phyloP scores from a whole-genome alignment of 1,139 yeast genomes.

The Yarrowia galli region DNA sequence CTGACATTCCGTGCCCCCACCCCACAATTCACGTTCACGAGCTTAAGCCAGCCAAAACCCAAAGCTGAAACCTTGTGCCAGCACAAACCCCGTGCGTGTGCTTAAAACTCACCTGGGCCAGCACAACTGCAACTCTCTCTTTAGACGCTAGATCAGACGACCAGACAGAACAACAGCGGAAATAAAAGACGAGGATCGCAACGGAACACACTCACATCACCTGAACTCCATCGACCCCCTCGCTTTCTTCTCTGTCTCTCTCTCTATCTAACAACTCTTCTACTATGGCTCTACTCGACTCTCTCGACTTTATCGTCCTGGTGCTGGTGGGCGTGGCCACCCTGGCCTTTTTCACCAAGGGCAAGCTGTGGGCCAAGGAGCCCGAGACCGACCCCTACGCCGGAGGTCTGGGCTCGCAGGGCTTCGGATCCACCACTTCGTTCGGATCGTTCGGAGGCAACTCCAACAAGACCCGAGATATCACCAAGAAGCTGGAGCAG shows the following conservation, averaged over 20 bases:
- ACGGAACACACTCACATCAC: neutral
- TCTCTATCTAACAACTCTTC: conserved; percentile 15
- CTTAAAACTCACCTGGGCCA: conserved; percentile 14
- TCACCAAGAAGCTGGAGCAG: conserved; percentile 66
- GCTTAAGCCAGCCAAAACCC: conserved; percentile 27
- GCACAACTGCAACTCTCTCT: conserved; percentile 27
- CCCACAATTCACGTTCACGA: conserved; percentile 38
- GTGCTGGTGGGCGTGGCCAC: conserved; percentile 69
- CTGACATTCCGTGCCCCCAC: neutral
- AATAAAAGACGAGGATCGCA: neutral
- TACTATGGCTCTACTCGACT: conserved; percentile 56
- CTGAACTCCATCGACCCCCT: neutral
- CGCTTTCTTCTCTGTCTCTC: neutral
- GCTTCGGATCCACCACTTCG: conserved; percentile 51
- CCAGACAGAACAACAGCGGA: conserved; percentile 14
- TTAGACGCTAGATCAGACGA: conserved; percentile 25
- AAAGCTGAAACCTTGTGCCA: conserved; percentile 19
- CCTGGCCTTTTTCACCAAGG: conserved; percentile 71
- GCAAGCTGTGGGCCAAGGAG: conserved; percentile 59
- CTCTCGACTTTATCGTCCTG: conserved; percentile 74
- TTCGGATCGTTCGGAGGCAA: conserved; percentile 43
- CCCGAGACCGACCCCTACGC: conserved; percentile 48
- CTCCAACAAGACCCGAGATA: conserved; percentile 59
- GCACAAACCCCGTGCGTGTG: conserved; percentile 28
- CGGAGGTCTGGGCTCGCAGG: conserved; percentile 55